A percentile compares a stretch with the other conserved stretches of the same genome.
These are phyloP conservation scores for Rhytidhysteron rufulum DNA, from an alignment of 2,329 filamentous ascomycete genomes.

Conservation along the genomic window DNA sequence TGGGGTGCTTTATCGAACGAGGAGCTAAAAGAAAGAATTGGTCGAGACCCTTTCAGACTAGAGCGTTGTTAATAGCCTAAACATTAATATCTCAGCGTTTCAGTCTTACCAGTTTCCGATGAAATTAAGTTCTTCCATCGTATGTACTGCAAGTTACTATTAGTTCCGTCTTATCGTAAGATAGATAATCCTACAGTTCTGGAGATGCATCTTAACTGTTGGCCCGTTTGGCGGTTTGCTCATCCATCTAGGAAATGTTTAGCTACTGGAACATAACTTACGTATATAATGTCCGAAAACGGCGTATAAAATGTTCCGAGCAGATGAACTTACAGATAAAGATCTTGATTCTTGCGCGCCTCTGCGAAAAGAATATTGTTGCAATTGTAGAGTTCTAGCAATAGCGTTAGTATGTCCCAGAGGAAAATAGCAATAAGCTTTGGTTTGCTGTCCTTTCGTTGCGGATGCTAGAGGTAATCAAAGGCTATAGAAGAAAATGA, in stretches of 20 bases:
- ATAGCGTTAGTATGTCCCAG: too few species aligned
- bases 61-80: not conserved
- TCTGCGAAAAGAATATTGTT: slow-evolving; percentile 96
- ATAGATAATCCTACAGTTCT: slow-evolving; percentile 64
- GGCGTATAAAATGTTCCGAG: not conserved
- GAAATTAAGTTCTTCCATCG: slow-evolving; percentile 95
- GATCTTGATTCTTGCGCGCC: slow-evolving; percentile 86
- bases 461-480: too few species aligned
- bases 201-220: slow-evolving; percentile 71
- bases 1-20: slow-evolving; percentile 80
- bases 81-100: not conserved
- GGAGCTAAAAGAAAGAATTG: slow-evolving; percentile 86
- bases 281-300: not conserved
- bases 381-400: slow-evolving; percentile 74
- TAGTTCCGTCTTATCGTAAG: too few species aligned
- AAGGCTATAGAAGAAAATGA: too few species aligned
- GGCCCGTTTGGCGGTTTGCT: slow-evolving; percentile 84
- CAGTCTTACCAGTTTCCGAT: slow-evolving; percentile 71
- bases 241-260: slow-evolving; percentile 59
- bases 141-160: slow-evolving; percentile 70
- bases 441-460: too few species aligned
- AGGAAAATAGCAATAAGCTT: too few species aligned
- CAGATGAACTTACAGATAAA: slow-evolving; percentile 61
- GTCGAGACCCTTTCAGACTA: slow-evolving; percentile 78
- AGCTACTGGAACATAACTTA: not conserved